Percentiles rank a stretch among this genome's conserved stretches.
These are phyloP conservation scores for Pisolithus orientalis DNA, from an alignment of 768 basidiomycete genomes.

Conservation along the genomic window DNA sequence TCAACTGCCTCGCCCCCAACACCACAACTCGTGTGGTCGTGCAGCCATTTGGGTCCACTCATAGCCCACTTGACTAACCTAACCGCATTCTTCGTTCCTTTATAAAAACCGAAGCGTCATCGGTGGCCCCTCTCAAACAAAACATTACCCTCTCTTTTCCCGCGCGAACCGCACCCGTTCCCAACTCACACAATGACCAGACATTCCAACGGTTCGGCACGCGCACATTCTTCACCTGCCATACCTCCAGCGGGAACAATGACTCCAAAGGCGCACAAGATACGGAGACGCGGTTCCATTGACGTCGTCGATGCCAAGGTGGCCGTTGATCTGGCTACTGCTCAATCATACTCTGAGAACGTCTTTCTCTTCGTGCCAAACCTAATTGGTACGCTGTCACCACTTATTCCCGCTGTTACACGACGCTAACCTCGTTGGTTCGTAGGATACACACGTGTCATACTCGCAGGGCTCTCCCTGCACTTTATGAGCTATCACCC, in stretches of 20 bases:
- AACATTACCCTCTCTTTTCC: no score
- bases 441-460: constrained; percentile 82
- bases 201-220: constrained; percentile 19
- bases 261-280: constrained; percentile 8
- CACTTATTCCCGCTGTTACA: neutral
- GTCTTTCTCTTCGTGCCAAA: constrained; percentile 97
- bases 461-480: constrained; percentile 83
- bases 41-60: no score
- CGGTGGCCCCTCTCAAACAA: no score
- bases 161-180: neutral
- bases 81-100: no score
- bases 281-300: constrained; percentile 48
- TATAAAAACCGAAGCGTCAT: no score
- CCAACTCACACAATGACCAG: constrained; percentile 13
- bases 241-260: constrained; percentile 24
- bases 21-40: no score
- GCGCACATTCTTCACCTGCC: constrained; percentile 3
- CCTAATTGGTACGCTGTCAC: constrained; percentile 68
- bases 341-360: constrained; percentile 86
- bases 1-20: no score
- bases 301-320: constrained; percentile 78
- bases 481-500: constrained; percentile 96
- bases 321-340: constrained; percentile 82
- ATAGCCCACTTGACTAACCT: no score
- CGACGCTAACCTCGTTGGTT: neutral